Conservation (phyloP, 352 stramenopile genomes). For the Globisporangium recalcitrans region DNA sequence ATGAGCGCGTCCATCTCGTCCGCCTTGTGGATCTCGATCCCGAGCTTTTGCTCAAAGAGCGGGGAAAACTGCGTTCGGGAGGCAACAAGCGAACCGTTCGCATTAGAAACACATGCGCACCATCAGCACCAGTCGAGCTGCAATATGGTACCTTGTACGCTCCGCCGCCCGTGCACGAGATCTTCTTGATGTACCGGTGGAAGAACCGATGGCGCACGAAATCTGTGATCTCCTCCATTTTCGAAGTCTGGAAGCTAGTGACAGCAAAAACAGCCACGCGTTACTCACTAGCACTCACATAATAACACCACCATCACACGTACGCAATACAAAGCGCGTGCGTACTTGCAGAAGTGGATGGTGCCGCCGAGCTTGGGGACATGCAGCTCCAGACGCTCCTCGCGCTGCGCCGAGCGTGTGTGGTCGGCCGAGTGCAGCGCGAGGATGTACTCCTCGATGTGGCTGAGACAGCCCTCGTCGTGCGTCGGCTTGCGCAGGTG, state of each 20-base stretch:
- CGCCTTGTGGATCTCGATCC: conserved; percentile 91
- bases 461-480: conserved; percentile 39
- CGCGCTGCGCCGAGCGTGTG: conserved; percentile 34
- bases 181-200: conserved; percentile 88
- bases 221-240: conserved; percentile 67
- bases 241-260: conserved; percentile 55
- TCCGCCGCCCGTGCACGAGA: conserved; percentile 90
- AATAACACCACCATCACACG: not conserved
- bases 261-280: not conserved
- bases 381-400: conserved; percentile 59
- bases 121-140: not conserved
- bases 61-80: conserved; percentile 56
- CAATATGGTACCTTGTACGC: conserved; percentile 98
- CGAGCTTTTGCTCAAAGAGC: conserved; percentile 88
- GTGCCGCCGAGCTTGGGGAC: conserved; percentile 83
- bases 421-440: conserved; percentile 34
- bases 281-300: conserved; percentile 1
- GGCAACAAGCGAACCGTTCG: not conserved
- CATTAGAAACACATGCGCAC: not conserved
- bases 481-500: conserved; percentile 20
- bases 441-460: conserved; percentile 56
- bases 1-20: conserved; percentile 97
- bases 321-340: not conserved
- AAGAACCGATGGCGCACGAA: conserved; percentile 76
- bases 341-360: conserved; percentile 91